Evolutionary conservation across 2,329 filamentous ascomycete genomes (phyloP).

Genomic region (Sclerotinia subarctica): DNA sequence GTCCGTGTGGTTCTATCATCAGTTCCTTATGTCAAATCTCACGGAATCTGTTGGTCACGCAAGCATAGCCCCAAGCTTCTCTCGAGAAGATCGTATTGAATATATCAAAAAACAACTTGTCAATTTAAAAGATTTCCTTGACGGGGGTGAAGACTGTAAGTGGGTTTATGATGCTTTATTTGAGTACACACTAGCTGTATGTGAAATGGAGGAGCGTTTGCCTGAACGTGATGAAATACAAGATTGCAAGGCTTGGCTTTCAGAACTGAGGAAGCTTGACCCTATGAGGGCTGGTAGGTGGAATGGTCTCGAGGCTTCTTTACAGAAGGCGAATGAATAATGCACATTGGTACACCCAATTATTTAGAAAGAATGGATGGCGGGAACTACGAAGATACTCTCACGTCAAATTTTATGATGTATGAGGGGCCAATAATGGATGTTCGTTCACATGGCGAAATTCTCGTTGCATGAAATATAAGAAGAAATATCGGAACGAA

Average conservation of each 20-base stretch:
- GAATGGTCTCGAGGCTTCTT: constrained; percentile 34
- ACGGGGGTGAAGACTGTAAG: constrained; percentile 69
- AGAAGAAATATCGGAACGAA: neutral
- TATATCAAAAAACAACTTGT: constrained; percentile 71
- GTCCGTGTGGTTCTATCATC: constrained; percentile 95
- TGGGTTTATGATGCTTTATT: constrained; percentile 88
- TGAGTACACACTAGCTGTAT: constrained; percentile 64
- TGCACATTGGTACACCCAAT: neutral
- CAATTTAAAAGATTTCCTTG: constrained; percentile 64
- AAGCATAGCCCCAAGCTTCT: constrained; percentile 64
- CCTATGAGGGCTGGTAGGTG: constrained; percentile 38
- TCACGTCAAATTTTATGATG: neutral
- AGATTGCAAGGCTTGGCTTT: constrained; percentile 35
- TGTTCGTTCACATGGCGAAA: neutral
- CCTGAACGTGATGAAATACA: constrained; percentile 42
- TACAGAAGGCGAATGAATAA: constrained; percentile 2
- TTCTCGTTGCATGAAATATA: too few relatives aligned
- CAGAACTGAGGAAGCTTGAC: constrained; percentile 37
- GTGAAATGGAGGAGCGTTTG: constrained; percentile 48
- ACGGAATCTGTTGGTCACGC: constrained; percentile 48
- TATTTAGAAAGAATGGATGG: neutral
- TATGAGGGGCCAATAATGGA: neutral
- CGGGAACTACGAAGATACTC: neutral
- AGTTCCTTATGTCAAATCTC: constrained; percentile 74
- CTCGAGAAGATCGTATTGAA: constrained; percentile 55